Evolutionary conservation across 371 early-diverging fungal species (phyloP), one percentile per base, ranked within the genome.

Genomic region (Chytridium lagenaria): DNA sequence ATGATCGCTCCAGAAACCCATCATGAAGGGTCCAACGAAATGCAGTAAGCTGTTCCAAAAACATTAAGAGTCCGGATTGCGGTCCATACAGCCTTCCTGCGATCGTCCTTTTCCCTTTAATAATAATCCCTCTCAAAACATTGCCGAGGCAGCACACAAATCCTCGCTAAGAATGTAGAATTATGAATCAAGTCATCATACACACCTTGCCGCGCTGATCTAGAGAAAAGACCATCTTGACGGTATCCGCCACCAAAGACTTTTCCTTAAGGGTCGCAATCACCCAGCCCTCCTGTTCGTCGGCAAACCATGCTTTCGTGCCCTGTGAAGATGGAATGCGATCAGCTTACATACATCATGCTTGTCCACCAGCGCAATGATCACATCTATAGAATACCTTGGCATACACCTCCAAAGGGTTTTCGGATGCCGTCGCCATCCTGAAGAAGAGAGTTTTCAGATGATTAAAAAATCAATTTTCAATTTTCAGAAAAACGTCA

Each of bases 221-320:
- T 69, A 91, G 84, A 67, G 87, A 84, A 80, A 91, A 87, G 74
- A 86, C 81, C 80, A 93, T 75, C 69, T 87, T 81, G 75, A 91
- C 83, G 71, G 83, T 83, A 67, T 84, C 88, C 51, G 85, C 85
- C 50, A 86, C 84, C 70, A 91, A 81, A 1, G 84, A 81, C 67
- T 89, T 90, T 26, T 86, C 76, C 40, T 81, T 73, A 51, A 93
- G 79, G 19, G 87, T 82, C 39, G 90, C 95, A 37, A 90, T 89
- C 51, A 93, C 84, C 94, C 95, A 97, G 61, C 93, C 95, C 70
- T 94, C 93, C 34, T 90, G 85, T 16, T 88, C 91, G 77, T 97
- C 94, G 74, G 87, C 88, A 79, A 96, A 93, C 95, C 96, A 97
- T 57, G 94, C 96, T 71, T 81, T 78, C 38, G 83, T 83, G 22